These are phyloP conservation scores for Candida montana DNA, from an alignment of 805 yeast species.

Conservation along the genomic window DNA sequence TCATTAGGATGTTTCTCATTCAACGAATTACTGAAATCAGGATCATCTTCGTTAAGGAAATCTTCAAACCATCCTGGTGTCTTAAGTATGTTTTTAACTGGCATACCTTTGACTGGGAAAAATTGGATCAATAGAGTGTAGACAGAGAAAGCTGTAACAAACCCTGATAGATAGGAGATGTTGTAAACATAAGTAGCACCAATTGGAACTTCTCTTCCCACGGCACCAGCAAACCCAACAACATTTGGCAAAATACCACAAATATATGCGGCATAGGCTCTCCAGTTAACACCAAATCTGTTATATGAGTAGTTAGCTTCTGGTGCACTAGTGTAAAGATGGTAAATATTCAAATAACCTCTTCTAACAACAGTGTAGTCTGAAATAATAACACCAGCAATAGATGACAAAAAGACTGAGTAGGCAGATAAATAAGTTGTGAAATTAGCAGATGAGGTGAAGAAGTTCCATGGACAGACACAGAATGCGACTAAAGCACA, in stretches of 20 bases:
- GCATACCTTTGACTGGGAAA: constrained; percentile 49
- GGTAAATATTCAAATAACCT: constrained; percentile 59
- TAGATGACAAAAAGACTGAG: constrained; percentile 74
- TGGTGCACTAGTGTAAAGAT: constrained; percentile 48
- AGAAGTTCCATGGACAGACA: constrained; percentile 81
- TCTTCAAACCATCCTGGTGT: constrained; percentile 47
- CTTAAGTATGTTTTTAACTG: constrained; percentile 32
- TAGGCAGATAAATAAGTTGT: constrained; percentile 79
- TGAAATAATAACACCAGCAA: constrained; percentile 69
- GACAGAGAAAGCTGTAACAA: constrained; percentile 48
- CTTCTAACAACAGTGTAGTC: constrained; percentile 72
- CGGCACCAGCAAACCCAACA: constrained; percentile 83
- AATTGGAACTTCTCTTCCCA: constrained; percentile 68
- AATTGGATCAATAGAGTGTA: constrained; percentile 48
- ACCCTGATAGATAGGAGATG: constrained; percentile 75
- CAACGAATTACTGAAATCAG: constrained; percentile 14
- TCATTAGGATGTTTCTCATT: constrained; percentile 20
- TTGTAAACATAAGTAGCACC: constrained; percentile 75
- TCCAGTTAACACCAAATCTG: constrained; percentile 68
- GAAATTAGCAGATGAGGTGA: constrained; percentile 64
- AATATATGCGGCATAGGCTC: constrained; percentile 76
- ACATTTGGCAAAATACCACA: constrained; percentile 79
- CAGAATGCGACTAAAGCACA: constrained; percentile 68
- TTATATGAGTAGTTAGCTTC: constrained; percentile 53
- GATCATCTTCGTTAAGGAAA: constrained; percentile 8